Evolutionary conservation across 345 rosid species (phyloP), one percentile per base, ranked within the genome.

Genomic region (Pugionium dolabratum): DNA sequence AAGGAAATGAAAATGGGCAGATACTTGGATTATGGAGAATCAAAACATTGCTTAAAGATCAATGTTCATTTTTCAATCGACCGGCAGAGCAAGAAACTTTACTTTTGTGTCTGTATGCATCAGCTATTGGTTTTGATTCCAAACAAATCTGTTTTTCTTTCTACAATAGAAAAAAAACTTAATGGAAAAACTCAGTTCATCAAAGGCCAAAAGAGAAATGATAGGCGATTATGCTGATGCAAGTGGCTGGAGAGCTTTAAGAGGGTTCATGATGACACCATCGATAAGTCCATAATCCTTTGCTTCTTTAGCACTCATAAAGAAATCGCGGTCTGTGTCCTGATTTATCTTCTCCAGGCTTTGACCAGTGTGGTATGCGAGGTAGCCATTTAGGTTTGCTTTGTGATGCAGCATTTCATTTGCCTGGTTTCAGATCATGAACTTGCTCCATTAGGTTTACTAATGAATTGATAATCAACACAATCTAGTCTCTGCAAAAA

Each of bases 301-400:
- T 61, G 99, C 91, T 76, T 94, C 99, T 57, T 85, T 83, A 28
- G 99, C 84, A 31, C 97, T 88, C 99, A 94, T 90, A 86, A 94
- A 94, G 86, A 82, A 90, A 78, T 94, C 99, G 0, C 91, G 91
- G 59, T 94, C 97, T 0, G 99, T 94, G 73, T 94, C 99, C 69
- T 81, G 76, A 73, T 86, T 85, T 64, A 94, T 84, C 83, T 75
- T 82, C 64, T 84, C 95, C 2, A 86, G 80, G 82, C 84, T 84
- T 78, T 90, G 97, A 49, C 99, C 97, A 10, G 96, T 88, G 81
- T 90, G 96, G 79, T 84, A 87, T 29, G 99, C 87, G 0, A 94
- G 93, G 82, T 90, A 87, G 2, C 93, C 89, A 50, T 81, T 86
- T 36, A 90, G 82, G 80, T 88, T 94, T 27, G 95, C 96, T 80